phyloP scores from a whole-genome alignment of 495 filamentous ascomycete species.

The Aeminium ludgeri region DNA sequence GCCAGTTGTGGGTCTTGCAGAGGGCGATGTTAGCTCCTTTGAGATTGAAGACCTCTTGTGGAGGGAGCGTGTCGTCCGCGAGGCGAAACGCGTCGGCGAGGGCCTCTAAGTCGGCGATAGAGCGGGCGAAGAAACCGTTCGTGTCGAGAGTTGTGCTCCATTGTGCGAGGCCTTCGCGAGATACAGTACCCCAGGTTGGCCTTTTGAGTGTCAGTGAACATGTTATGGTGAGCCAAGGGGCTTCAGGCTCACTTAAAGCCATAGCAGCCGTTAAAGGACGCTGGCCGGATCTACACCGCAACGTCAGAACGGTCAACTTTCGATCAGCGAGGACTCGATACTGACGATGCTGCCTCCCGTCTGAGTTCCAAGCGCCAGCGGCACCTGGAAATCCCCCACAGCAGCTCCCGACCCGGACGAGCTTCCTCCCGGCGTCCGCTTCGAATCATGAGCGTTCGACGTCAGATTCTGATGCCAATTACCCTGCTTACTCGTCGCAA shows the following conservation, averaged over 20 bases:
- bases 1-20: constrained; percentile 33
- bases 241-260: constrained; percentile 28
- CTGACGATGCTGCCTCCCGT: constrained; percentile 27
- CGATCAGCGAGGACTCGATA: not conserved
- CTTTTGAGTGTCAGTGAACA: not conserved
- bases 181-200: constrained; percentile 39
- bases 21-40: constrained; percentile 32
- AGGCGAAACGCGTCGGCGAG: constrained; percentile 31
- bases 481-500: constrained; percentile 28
- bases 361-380: constrained; percentile 34
- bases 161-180: constrained; percentile 34
- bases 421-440: constrained; percentile 36
- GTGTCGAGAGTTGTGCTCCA: constrained; percentile 37
- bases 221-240: too few species aligned
- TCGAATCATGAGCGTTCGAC: constrained; percentile 31
- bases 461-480: constrained; percentile 19
- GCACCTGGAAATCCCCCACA: constrained; percentile 35
- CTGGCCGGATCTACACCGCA: constrained; percentile 35
- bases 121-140: constrained; percentile 34
- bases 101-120: constrained; percentile 33
- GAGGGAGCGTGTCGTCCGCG: constrained; percentile 27
- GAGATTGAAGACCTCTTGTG: constrained; percentile 21
- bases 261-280: constrained; percentile 37
- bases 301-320: too few species aligned
- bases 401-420: constrained; percentile 38